phyloP scores from a whole-genome alignment of 768 basidiomycete species.

The Cantharellus cinnabarinus region DNA sequence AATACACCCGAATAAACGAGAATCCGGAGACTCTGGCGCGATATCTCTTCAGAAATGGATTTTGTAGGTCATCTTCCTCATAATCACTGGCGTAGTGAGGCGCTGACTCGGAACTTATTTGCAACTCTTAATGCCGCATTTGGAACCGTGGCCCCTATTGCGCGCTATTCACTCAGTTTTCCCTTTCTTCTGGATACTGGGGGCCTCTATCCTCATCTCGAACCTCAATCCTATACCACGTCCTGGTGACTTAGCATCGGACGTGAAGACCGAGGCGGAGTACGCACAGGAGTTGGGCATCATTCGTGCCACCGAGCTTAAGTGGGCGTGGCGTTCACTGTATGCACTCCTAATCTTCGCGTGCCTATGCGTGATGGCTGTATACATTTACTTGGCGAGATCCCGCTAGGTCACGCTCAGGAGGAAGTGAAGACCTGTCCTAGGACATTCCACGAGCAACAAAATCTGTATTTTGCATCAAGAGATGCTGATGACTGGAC shows the following conservation, averaged over 20 bases:
- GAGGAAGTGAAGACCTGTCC: no score
- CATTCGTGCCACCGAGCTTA: constrained; percentile 5
- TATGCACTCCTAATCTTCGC: constrained; percentile 1
- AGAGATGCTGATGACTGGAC: no score
- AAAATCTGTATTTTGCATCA: no score
- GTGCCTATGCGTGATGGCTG: no score
- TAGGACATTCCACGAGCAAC: no score
- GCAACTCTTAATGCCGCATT: neutral
- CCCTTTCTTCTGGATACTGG: constrained; percentile 7
- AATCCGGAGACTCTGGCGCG: constrained; percentile 4
- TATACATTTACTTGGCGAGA: no score
- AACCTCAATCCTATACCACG: constrained; percentile 2
- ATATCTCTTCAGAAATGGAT: constrained; percentile 7
- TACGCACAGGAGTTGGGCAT: constrained; percentile 6
- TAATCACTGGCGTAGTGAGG: no score
- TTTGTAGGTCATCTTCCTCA: constrained; percentile 1
- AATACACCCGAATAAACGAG: neutral
- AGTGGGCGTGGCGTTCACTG: constrained; percentile 5
- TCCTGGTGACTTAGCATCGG: constrained; percentile 1
- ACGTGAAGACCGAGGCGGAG: constrained; percentile 5
- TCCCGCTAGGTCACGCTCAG: no score
- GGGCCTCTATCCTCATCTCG: neutral
- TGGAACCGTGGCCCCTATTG: neutral
- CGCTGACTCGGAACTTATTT: no score
- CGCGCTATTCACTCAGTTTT: constrained; percentile 2